Base-by-base conservation (phyloP, 140 eudicot species). In the Senecio squalidus region DNA sequence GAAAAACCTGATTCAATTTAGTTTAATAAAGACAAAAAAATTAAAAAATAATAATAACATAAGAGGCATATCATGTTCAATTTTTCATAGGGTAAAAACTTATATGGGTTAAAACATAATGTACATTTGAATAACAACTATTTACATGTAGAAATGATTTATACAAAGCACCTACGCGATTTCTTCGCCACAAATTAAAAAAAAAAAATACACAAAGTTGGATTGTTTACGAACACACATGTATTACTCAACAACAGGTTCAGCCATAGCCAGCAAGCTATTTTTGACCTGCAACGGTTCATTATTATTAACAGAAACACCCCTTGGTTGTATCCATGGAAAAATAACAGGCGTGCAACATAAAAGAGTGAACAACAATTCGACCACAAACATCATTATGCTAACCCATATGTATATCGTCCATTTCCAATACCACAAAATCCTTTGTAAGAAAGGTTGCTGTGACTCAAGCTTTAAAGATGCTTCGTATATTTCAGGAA, bases 371-470 rank as follows among this genome's bases (percentile, higher is more conserved):
- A 81, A 77, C 64, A 78, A 64, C 67, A 91, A 59, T 78, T 91
- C 95, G 20, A 75, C 46, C 14, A 60, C 30, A 53, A 91, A 87
- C 49, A 83, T 15, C 33, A 61, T 50, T 70, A 79, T 40, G 66
- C 83, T 81, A 41, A 75, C 47, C 98, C 96, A 86, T 48, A 86
- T 63, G 55, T 78, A 82, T 24, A 91, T 53, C 10, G 88, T 81
- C 47, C 60, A 82, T 67, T 72, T 91, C 98, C 98, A 91, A 53
- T 51, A 76, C 96, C 98, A 91, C 43, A 91, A 20, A 24, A 83
- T 58, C 78, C 82, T 72, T 75, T 84, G 81, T 20, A 77, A 66
- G 34, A 91, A 73, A 31, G 98, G 96, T 58, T 70, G 91, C 55
- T 79, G 81, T 0, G 98, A 83, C 64, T 86, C 84, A 6, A 91